Conservation (phyloP, 257 asterid species). For the Paraleonurus japonicus region DNA sequence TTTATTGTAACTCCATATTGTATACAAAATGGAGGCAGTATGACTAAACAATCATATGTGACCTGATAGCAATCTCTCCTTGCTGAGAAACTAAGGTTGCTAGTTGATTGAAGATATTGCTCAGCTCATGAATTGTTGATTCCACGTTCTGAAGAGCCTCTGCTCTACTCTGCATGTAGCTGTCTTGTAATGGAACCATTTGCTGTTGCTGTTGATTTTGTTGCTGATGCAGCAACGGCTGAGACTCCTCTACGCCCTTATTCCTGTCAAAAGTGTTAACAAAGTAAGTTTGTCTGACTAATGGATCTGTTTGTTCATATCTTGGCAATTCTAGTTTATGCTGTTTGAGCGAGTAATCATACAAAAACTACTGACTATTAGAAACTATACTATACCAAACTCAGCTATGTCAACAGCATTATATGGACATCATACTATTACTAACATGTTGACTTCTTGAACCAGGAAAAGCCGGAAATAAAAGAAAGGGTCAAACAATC, state of each 20-base stretch:
- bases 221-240: conserved; percentile 66
- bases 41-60: not conserved
- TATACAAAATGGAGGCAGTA: not conserved
- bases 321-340: not conserved
- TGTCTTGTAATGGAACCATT: conserved; percentile 68
- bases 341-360: not conserved
- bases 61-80: conserved; percentile 82
- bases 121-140: conserved; percentile 66
- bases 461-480: too few relatives aligned
- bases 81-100: conserved; percentile 78
- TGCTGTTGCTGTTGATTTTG: conserved; percentile 66
- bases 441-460: not conserved
- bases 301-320: not conserved
- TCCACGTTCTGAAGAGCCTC: conserved; percentile 76
- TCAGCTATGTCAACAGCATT: conserved; percentile 2
- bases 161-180: conserved; percentile 80
- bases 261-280: conserved; percentile 37
- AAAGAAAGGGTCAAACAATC: not conserved
- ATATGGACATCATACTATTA: not conserved
- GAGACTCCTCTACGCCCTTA: conserved; percentile 54
- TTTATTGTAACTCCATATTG: not conserved
- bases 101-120: conserved; percentile 76
- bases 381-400: conserved; percentile 1
- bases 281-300: not conserved
- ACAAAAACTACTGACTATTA: not conserved